Evolutionary conservation across 164 flowering plant genomes (phyloP).

Genomic region (Cinnamomum chago): DNA sequence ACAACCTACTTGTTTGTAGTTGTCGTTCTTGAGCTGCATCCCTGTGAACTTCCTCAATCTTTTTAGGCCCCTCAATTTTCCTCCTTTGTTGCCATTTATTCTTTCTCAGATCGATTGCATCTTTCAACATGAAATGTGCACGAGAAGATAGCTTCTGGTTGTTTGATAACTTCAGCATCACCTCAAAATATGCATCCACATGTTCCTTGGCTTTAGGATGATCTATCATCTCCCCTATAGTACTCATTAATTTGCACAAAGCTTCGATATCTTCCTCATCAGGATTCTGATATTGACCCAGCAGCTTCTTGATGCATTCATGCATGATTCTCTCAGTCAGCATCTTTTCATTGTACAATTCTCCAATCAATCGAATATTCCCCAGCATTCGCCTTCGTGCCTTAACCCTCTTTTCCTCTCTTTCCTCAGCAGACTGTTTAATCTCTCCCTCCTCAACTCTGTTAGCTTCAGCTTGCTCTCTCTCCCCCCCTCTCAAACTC

Average conservation of each 20-base stretch:
- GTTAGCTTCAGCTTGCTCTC: conserved; percentile 81
- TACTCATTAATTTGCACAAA: conserved; percentile 92
- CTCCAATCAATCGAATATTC: conserved; percentile 81
- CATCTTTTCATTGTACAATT: conserved; percentile 80
- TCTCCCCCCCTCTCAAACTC: conserved; percentile 85
- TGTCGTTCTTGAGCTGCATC: conserved; percentile 96
- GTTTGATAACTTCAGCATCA: conserved; percentile 56
- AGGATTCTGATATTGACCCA: conserved; percentile 60
- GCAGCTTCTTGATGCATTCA: conserved; percentile 63
- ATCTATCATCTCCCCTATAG: conserved; percentile 94
- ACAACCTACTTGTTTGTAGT: conserved; percentile 59
- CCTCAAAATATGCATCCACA: conserved; percentile 84
- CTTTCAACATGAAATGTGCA: conserved; percentile 90
- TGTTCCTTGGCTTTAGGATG: conserved; percentile 75
- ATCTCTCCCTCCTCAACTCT: conserved; percentile 59
- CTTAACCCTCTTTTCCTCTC: conserved; percentile 62
- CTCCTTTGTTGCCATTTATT: conserved; percentile 96
- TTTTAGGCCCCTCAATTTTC: conserved; percentile 96
- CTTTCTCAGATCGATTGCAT: conserved; percentile 86
- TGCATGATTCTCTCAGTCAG: conserved; percentile 90
- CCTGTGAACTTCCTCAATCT: conserved; percentile 95
- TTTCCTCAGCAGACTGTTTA: conserved; percentile 57
- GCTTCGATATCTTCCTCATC: conserved; percentile 93
- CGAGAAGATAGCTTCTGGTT: conserved; percentile 80
- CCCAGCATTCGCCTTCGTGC: conserved; percentile 83